phyloP scores from a whole-genome alignment of 2,329 filamentous ascomycete species.

The Juglanconis juglandina region DNA sequence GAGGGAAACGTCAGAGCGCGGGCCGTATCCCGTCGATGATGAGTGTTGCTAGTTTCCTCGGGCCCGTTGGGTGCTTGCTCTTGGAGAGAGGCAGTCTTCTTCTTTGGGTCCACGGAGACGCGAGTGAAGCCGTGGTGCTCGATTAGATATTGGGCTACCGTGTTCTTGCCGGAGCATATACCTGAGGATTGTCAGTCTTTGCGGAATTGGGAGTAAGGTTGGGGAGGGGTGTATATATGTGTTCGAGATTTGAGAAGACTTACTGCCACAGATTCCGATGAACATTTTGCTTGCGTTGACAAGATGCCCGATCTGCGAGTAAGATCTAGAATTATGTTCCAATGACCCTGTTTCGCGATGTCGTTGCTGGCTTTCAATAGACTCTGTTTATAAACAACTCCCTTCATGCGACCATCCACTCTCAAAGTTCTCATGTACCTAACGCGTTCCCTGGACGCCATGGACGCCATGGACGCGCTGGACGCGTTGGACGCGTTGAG shows the following conservation, averaged over 20 bases:
- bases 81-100: not conserved
- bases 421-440: not conserved
- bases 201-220: not conserved
- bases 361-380: not conserved
- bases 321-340: not conserved
- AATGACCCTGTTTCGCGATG: not conserved
- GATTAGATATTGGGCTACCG: conserved; percentile 83
- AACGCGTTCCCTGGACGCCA: conserved; percentile 4
- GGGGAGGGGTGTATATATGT: conserved; percentile 2
- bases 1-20: conserved; percentile 50
- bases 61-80: not conserved
- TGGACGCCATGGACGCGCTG: not conserved
- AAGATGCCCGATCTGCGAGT: not conserved
- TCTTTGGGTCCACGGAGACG: conserved; percentile 9
- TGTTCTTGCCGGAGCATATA: conserved; percentile 89
- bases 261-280: conserved; percentile 73
- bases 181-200: conserved; percentile 46
- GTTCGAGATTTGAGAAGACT: conserved; percentile 22
- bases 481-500: not conserved
- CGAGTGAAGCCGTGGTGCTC: conserved; percentile 78
- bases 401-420: not conserved
- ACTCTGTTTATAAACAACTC: not conserved
- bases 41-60: not conserved
- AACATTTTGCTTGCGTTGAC: conserved; percentile 51
- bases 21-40: conserved; percentile 9